Conservation (phyloP, 2,329 filamentous ascomycete genomes). For the Penicillium fuscoglaucum region DNA sequence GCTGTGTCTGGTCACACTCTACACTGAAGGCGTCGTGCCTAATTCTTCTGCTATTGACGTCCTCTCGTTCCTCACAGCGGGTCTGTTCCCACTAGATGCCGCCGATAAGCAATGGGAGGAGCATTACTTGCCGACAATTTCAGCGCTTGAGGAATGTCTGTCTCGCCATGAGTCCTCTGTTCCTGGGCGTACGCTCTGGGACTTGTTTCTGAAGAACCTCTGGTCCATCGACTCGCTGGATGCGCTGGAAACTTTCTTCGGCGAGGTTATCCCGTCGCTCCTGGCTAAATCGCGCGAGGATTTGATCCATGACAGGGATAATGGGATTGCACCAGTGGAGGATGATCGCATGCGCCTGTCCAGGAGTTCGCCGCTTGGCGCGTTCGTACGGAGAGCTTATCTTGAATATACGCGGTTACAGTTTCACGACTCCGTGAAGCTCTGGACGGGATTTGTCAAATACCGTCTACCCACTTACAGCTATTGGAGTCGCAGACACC, state of each 20-base stretch:
- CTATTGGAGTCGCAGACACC: conserved; percentile 58
- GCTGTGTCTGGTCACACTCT: conserved; percentile 77
- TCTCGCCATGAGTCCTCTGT: conserved; percentile 52
- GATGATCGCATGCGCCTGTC: conserved; percentile 62
- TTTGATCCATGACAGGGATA: conserved; percentile 56
- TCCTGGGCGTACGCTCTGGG: conserved; percentile 82
- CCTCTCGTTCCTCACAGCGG: conserved; percentile 74
- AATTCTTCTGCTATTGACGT: conserved; percentile 70
- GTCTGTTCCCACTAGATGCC: conserved; percentile 56
- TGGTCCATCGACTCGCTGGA: conserved; percentile 85
- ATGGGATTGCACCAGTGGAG: conserved; percentile 50
- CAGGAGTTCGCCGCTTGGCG: conserved; percentile 74
- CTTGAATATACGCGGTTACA: conserved; percentile 78
- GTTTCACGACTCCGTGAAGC: conserved; percentile 72
- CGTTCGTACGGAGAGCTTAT: conserved; percentile 72
- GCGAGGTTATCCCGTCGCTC: conserved; percentile 53
- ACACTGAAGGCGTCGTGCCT: conserved; percentile 69
- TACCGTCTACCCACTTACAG: conserved; percentile 75
- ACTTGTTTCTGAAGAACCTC: conserved; percentile 75
- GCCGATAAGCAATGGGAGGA: conserved; percentile 32
- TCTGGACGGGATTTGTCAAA: conserved; percentile 80
- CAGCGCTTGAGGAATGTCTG: conserved; percentile 51
- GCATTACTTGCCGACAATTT: conserved; percentile 41
- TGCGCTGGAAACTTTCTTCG: conserved; percentile 75
- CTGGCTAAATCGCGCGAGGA: conserved; percentile 65